Evolutionary conservation across 306 rosid genomes (phyloP), one percentile per base, ranked within the genome.

Genomic region (Quercus berberidifolia): DNA sequence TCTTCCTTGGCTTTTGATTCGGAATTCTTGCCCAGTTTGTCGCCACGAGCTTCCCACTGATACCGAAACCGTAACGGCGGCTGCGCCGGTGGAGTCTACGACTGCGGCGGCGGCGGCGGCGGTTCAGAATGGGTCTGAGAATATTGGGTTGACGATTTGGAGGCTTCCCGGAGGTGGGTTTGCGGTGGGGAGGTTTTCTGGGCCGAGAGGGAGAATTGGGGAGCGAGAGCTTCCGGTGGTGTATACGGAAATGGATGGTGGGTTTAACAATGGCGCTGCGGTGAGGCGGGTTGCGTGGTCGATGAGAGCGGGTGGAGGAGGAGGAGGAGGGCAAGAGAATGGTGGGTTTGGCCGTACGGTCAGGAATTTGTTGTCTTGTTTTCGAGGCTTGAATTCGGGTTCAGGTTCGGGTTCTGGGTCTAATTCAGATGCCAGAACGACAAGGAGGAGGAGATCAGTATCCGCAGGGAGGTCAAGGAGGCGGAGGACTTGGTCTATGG

Each of bases 121-220:
- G 7, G 94, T 87, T 15, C 90, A 85, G 73, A 87, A 78, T 71
- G 91, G 81, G 12, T 92, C 88, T 18, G 91, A 85, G 73, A 87
- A 78, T 71, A 82, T 84, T 15, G 94, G 97, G 43, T 83, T 94
- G 69, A 94, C 97, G 0, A 89, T 94, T 51, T 94, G 98, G 98
- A 89, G 98, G 87, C 81, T 94, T 8, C 97, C 97, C 0, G 97
- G 97, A 1, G 97, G 97, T 10, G 97, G 97, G 33, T 94, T 94
- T 38, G 98, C 96, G 0, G 98, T 94, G 11, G 97, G 96, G 57
- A 87, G 97, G 60, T 89, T 88, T 59, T 71, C 85, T 6, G 93
- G 94, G 3, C 91, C 93, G 31, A 90, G 97, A n/a, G 52, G 52
- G 14, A 86, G 96, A 79, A 92, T 88, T 1, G 88, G 78, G 4